phyloP scores from a whole-genome alignment of 495 filamentous ascomycete genomes.

The Xylaria scruposa region DNA sequence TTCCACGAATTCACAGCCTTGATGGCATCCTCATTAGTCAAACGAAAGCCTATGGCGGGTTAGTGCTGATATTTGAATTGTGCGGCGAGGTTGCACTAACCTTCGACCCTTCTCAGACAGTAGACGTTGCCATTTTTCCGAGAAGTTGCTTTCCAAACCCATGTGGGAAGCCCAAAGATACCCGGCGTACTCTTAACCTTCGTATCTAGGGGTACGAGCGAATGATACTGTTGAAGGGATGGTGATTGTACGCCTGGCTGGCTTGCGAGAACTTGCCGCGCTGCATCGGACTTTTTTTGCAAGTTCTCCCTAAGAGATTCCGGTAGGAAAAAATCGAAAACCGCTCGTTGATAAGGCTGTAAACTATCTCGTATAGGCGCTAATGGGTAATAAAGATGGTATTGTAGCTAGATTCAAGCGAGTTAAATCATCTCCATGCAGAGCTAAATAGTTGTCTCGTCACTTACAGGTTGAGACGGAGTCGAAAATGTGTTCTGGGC shows the following conservation, averaged over 20 bases:
- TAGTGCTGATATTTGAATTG: constrained; percentile 22
- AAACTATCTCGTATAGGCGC: constrained; percentile 82
- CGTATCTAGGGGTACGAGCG: constrained; percentile 87
- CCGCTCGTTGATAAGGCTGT: constrained; percentile 79
- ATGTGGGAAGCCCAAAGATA: constrained; percentile 84
- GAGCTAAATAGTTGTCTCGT: not conserved
- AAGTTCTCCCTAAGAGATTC: constrained; percentile 85
- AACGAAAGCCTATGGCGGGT: constrained; percentile 53
- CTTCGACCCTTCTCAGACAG: constrained; percentile 84
- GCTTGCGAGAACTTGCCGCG: constrained; percentile 81
- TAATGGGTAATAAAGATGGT: constrained; percentile 90
- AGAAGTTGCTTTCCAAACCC: constrained; percentile 95
- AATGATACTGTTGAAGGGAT: constrained; percentile 84
- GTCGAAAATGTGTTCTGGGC: constrained; percentile 51
- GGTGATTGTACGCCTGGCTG: constrained; percentile 63
- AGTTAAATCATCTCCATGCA: not conserved
- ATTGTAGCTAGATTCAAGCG: constrained; percentile 65
- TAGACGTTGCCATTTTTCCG: constrained; percentile 85
- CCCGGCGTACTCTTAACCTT: constrained; percentile 72
- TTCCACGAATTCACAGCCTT: constrained; percentile 90
- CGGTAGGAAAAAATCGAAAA: constrained; percentile 89
- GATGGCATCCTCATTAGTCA: constrained; percentile 89
- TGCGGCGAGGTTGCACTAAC: constrained; percentile 41
- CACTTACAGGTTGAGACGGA: constrained; percentile 70
- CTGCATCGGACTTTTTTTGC: constrained; percentile 85